Evolutionary conservation across 371 early-diverging fungal species (phyloP).

Genomic region (Zopfochytrium polystomum): DNA sequence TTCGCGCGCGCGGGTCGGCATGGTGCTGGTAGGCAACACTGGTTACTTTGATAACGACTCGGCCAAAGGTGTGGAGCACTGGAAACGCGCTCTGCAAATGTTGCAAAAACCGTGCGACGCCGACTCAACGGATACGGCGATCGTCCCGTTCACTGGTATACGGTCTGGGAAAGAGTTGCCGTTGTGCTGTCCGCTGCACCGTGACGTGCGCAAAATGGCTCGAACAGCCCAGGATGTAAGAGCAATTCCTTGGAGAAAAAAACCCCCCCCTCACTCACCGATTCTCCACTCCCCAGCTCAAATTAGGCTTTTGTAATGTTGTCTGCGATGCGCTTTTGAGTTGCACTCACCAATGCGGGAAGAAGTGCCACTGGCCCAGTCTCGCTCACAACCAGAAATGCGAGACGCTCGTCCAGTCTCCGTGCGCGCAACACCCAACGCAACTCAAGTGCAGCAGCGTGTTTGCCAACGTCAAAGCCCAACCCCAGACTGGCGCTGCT

Average conservation of each 20-base stretch:
- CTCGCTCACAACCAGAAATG: conserved; percentile 21
- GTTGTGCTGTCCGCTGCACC: conserved; percentile 26
- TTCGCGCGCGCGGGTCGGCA: conserved; percentile 30
- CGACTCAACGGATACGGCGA: neutral
- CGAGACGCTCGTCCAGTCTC: conserved; percentile 4
- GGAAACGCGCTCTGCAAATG: conserved; percentile 21
- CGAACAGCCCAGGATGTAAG: conserved; percentile 1
- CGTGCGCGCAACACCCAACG: conserved; percentile 18
- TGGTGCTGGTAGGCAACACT: conserved; percentile 28
- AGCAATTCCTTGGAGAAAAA: no score
- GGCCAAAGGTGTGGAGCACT: conserved; percentile 26
- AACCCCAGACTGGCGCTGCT: neutral
- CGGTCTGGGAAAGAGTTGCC: conserved; percentile 22
- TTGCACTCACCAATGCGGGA: conserved; percentile 22
- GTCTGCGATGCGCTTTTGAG: conserved; percentile 17
- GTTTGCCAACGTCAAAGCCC: conserved; percentile 4
- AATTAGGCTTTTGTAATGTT: conserved; percentile 26
- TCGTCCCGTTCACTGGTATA: neutral
- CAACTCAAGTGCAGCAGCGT: conserved; percentile 13
- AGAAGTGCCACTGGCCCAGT: conserved; percentile 25
- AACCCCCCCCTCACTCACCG: no score
- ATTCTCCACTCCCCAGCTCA: no score
- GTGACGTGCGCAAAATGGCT: conserved; percentile 6
- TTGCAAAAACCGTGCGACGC: conserved; percentile 9
- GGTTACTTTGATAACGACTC: conserved; percentile 27